A percentile compares a stretch with the other conserved stretches of the same genome.
These are phyloP conservation scores for Rhytidiadelphus loreus DNA, from an alignment of 225 moss, liverwort and hornwort genomes.

Conservation along the genomic window DNA sequence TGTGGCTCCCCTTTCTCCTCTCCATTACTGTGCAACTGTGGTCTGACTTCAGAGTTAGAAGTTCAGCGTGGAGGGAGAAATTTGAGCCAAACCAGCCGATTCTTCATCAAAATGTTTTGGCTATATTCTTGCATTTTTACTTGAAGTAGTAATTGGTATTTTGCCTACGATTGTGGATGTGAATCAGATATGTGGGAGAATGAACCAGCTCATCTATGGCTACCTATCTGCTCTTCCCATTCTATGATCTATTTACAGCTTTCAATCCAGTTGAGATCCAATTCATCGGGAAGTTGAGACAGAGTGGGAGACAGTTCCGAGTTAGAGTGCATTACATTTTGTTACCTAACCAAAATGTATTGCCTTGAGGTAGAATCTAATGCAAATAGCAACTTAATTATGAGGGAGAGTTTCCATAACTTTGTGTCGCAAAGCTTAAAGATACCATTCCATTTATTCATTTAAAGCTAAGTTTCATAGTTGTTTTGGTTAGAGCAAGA, in stretches of 20 bases:
- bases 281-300: neutral
- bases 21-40: neutral
- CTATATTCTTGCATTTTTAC: neutral
- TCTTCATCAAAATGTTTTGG: neutral
- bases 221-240: neutral
- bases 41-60: neutral
- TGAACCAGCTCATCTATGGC: neutral
- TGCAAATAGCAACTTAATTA: neutral
- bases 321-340: neutral
- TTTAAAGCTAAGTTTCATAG: fast-evolving
- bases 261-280: neutral
- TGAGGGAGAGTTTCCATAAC: neutral
- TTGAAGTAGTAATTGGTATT: neutral
- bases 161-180: neutral
- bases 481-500: neutral
- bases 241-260: neutral
- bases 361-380: neutral
- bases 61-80: neutral
- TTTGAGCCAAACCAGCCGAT: neutral
- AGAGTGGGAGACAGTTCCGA: neutral
- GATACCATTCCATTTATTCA: neutral
- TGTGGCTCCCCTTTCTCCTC: neutral
- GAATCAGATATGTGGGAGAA: neutral
- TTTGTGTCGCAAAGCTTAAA: neutral
- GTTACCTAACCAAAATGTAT: neutral